Conservation (phyloP, 2,329 filamentous ascomycete species). For the Aureobasidium musti region DNA sequence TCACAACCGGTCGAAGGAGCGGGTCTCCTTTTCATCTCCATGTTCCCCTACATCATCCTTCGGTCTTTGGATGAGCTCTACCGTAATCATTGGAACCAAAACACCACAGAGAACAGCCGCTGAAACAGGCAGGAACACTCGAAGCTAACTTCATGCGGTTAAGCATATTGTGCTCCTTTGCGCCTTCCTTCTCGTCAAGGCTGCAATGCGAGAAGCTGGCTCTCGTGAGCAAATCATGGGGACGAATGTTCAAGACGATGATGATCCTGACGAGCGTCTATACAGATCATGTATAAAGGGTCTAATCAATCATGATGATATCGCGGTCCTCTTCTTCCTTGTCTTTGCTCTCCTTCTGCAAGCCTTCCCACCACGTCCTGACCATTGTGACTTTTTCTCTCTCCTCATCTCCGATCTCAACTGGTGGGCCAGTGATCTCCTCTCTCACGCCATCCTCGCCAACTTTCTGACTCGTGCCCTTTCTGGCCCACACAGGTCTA, state of each 20-base stretch:
- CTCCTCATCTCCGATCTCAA: slow-evolving; percentile 52
- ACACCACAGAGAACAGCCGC: neutral
- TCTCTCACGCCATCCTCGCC: slow-evolving; percentile 40
- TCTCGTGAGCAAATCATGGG: neutral
- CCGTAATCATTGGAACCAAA: too few species aligned
- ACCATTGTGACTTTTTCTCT: slow-evolving; percentile 46
- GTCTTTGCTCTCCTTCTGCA: neutral
- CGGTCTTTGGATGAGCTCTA: neutral
- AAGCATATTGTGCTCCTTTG: neutral
- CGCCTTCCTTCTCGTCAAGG: neutral
- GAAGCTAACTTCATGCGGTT: neutral
- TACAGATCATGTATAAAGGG: neutral
- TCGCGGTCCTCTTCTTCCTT: neutral
- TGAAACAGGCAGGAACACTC: neutral
- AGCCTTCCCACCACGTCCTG: slow-evolving; percentile 44
- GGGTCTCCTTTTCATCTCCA: too few species aligned
- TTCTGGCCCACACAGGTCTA: slow-evolving; percentile 37
- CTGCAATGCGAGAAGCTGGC: neutral
- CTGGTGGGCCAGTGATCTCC: slow-evolving; percentile 50
- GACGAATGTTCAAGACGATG: neutral
- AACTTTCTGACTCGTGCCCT: slow-evolving; percentile 25
- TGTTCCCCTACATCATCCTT: too few species aligned
- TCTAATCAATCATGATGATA: slow-evolving; percentile 7
- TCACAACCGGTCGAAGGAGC: too few species aligned
- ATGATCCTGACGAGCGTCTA: neutral